Percentiles rank a stretch among this genome's conserved stretches.
These are phyloP conservation scores for Rhizomucor pusillus DNA, from an alignment of 371 early-diverging fungal species.

Conservation along the genomic window DNA sequence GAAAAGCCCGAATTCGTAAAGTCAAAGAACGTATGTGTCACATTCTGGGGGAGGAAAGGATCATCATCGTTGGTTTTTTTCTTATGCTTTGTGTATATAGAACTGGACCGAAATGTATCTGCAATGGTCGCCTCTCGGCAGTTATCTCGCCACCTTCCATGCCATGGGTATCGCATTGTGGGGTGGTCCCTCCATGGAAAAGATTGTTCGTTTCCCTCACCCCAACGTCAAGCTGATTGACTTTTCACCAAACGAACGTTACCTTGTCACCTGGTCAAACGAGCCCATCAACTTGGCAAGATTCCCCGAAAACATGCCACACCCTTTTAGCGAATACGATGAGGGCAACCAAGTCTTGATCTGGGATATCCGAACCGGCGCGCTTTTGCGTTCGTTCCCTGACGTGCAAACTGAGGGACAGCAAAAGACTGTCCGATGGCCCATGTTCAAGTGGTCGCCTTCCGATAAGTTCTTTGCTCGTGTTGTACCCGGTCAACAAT, in stretches of 20 bases:
- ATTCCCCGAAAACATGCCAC: constrained; percentile 50
- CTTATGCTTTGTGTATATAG: constrained; percentile 35
- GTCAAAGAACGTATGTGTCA: constrained; percentile 58
- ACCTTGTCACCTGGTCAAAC: constrained; percentile 88
- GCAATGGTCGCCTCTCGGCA: constrained; percentile 93
- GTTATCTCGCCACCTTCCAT: constrained; percentile 93
- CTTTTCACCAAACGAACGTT: constrained; percentile 92
- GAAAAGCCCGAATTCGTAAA: constrained; percentile 82
- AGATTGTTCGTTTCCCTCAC: constrained; percentile 90
- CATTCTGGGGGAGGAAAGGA: no score
- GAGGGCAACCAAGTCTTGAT: constrained; percentile 78
- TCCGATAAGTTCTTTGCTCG: constrained; percentile 94
- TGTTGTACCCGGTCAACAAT: constrained; percentile 73
- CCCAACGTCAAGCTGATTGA: constrained; percentile 90
- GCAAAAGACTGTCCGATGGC: constrained; percentile 81
- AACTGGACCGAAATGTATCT: constrained; percentile 95
- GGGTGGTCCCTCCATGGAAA: constrained; percentile 94
- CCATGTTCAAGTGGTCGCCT: constrained; percentile 96
- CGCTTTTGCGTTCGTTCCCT: constrained; percentile 86
- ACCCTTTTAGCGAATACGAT: constrained; percentile 74
- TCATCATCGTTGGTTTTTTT: no score
- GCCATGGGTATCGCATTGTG: constrained; percentile 93
- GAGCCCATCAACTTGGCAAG: constrained; percentile 73
- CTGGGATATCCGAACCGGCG: constrained; percentile 91
- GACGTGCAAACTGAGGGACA: constrained; percentile 44